These are phyloP conservation scores for Cylindricascospora bacillispora DNA, from an alignment of 1,139 yeast species.

Conservation along the genomic window DNA sequence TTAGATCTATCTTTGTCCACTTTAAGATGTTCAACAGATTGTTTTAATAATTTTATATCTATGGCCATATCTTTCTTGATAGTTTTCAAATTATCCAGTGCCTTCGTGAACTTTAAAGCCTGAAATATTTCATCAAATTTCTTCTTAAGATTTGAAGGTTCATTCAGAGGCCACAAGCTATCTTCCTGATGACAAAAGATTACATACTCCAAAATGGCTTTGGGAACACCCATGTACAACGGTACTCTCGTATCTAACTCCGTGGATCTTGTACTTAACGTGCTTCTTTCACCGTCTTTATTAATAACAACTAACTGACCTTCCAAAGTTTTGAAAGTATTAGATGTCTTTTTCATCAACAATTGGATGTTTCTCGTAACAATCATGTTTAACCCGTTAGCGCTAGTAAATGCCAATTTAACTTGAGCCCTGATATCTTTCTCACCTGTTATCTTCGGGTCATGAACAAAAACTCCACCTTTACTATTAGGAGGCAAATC, in stretches of 20 bases:
- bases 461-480: conserved; percentile 94
- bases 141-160: conserved; percentile 79
- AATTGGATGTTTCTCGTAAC: conserved; percentile 78
- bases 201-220: conserved; percentile 80
- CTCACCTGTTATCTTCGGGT: conserved; percentile 72
- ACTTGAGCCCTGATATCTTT: conserved; percentile 80
- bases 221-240: conserved; percentile 71
- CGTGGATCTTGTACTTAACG: conserved; percentile 70
- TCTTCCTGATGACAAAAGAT: conserved; percentile 98
- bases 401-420: conserved; percentile 69
- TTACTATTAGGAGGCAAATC: conserved; percentile 91
- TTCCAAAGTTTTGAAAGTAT: conserved; percentile 81
- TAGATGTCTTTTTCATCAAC: conserved; percentile 43
- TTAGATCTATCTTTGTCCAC: conserved; percentile 64
- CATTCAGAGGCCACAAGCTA: conserved; percentile 90
- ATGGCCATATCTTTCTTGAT: conserved; percentile 66
- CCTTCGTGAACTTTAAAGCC: conserved; percentile 86
- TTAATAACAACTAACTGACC: conserved; percentile 67
- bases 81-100: conserved; percentile 63
- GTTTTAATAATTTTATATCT: conserved; percentile 65
- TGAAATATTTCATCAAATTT: conserved; percentile 94
- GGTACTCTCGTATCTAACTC: conserved; percentile 82
- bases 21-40: conserved; percentile 63
- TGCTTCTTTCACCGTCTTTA: conserved; percentile 49
- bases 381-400: conserved; percentile 68